These are phyloP conservation scores for Pichia inconspicua DNA, from an alignment of 1,139 yeast species.

Conservation along the genomic window DNA sequence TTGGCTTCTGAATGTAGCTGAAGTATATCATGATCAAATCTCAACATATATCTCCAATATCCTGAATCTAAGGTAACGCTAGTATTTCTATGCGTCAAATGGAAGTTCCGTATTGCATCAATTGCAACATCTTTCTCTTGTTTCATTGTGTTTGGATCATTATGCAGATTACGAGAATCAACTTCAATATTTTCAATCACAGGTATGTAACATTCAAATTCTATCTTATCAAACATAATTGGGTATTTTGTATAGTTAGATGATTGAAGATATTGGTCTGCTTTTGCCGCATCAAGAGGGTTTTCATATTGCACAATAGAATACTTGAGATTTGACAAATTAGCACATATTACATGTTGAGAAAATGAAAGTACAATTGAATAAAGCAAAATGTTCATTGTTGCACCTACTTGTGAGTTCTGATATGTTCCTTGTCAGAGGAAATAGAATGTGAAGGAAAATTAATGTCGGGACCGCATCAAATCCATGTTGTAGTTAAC, in stretches of 20 bases:
- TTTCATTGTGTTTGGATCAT: constrained; percentile 4
- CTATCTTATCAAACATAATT: not conserved
- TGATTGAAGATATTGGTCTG: not conserved
- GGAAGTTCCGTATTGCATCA: constrained; percentile 12
- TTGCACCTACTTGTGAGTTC: not conserved
- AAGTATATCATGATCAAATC: constrained; percentile 9
- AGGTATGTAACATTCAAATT: constrained; percentile 9
- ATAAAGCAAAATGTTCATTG: not conserved
- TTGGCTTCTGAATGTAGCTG: constrained; percentile 5
- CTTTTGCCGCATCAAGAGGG: not conserved
- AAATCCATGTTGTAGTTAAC: too few relatives aligned
- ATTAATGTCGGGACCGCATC: too few relatives aligned
- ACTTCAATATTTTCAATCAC: not conserved
- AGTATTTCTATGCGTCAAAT: not conserved
- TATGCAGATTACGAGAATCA: not conserved
- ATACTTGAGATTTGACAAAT: not conserved
- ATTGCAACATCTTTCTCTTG: constrained; percentile 16
- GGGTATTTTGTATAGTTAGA: not conserved
- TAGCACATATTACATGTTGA: not conserved
- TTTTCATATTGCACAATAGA: not conserved
- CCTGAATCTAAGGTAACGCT: constrained; percentile 1
- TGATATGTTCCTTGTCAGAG: too few relatives aligned
- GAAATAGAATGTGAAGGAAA: too few relatives aligned
- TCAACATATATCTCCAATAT: constrained; percentile 18
- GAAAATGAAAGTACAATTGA: not conserved